Conservation (phyloP, 1,284 basidiomycete species). For the Stereum hirsutum region DNA sequence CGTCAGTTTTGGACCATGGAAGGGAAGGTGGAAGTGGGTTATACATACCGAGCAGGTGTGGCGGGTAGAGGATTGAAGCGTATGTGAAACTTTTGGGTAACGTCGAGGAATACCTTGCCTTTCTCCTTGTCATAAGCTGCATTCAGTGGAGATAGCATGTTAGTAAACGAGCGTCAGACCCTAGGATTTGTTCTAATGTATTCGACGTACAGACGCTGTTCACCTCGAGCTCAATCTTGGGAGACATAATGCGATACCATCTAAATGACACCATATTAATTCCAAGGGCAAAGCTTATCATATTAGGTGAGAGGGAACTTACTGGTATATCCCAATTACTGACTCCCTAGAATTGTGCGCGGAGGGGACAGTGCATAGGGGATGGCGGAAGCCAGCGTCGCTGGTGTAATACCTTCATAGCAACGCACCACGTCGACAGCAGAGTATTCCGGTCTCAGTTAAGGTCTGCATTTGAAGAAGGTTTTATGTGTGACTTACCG, state of each 20-base stretch:
- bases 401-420: conserved; percentile 32
- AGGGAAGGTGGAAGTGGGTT: background rate
- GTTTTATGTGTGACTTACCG: conserved; percentile 18
- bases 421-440: background rate
- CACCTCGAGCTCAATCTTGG: conserved; percentile 31
- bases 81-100: conserved; percentile 43
- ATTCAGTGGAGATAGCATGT: conserved; percentile 1
- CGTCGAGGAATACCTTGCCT: conserved; percentile 33
- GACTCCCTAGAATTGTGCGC: conserved; percentile 36
- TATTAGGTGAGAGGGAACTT: conserved; percentile 3
- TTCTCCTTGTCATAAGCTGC: conserved; percentile 33
- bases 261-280: conserved; percentile 26
- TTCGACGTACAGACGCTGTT: conserved; percentile 30
- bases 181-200: too few species aligned
- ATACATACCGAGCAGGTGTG: conserved; percentile 36
- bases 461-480: background rate
- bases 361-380: conserved; percentile 35
- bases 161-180: background rate
- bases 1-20: background rate
- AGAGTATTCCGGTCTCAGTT: background rate
- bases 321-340: conserved; percentile 48
- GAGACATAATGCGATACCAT: conserved; percentile 54
- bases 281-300: background rate
- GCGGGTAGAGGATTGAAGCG: conserved; percentile 36
- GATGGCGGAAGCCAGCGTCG: conserved; percentile 46